phyloP scores from a whole-genome alignment of 2,329 filamentous ascomycete genomes.

The Claviceps africana region DNA sequence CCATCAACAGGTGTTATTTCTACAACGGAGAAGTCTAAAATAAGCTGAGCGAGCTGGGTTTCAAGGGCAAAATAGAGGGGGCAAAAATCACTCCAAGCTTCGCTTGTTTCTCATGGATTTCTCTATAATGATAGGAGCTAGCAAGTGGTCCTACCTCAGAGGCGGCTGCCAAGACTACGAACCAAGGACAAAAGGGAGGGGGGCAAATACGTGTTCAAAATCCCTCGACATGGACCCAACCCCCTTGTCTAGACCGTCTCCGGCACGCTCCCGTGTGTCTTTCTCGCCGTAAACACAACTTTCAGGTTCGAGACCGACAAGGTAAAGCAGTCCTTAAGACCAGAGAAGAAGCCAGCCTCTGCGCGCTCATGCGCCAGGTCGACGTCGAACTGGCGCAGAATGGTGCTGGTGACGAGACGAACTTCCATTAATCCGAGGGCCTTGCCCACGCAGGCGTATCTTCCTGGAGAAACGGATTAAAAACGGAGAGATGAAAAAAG shows the following conservation, averaged over 20 bases:
- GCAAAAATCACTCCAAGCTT: too few species aligned
- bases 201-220: background rate
- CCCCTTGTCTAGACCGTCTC: background rate
- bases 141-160: too few species aligned
- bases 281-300: background rate
- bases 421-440: slow-evolving; percentile 22
- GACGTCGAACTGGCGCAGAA: slow-evolving; percentile 1
- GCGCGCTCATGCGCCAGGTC: background rate
- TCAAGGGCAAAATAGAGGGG: too few species aligned
- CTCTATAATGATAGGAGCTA: too few species aligned
- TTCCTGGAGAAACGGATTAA: slow-evolving; percentile 10
- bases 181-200: background rate
- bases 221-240: background rate
- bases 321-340: background rate
- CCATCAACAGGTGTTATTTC: too few species aligned
- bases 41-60: background rate
- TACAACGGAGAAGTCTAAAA: too few species aligned
- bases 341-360: background rate
- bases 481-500: too few species aligned
- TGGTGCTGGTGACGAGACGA: slow-evolving; percentile 1
- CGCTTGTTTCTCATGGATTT: too few species aligned
- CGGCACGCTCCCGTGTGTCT: background rate
- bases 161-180: background rate
- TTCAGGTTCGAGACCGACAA: background rate
- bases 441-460: slow-evolving; percentile 22